A percentile compares a stretch with the other conserved stretches of the same genome.
phyloP scores from a whole-genome alignment of 164 flowering plant genomes.

The Chloranthus sessilifolius region DNA sequence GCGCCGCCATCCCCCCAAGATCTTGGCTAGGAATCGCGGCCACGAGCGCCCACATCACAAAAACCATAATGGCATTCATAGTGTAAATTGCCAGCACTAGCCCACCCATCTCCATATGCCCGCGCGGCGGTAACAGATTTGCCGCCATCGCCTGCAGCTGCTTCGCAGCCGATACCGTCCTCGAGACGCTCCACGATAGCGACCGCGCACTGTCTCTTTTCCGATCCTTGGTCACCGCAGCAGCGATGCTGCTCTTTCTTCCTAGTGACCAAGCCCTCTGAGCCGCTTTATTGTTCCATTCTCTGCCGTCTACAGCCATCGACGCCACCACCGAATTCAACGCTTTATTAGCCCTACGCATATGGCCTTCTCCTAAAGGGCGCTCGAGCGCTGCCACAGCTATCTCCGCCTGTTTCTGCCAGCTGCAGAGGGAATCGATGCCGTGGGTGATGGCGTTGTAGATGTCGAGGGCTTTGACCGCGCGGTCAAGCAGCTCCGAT shows the following conservation, averaged over 20 bases:
- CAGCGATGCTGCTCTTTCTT: conserved; percentile 22
- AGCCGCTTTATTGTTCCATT: conserved; percentile 20
- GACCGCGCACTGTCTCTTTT: conserved; percentile 24
- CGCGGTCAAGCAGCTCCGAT: conserved; percentile 40
- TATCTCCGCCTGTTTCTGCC: conserved; percentile 49
- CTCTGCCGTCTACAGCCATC: background rate
- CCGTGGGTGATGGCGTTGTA: conserved; percentile 59
- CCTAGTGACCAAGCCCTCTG: conserved; percentile 71
- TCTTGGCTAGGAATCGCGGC: conserved; percentile 81
- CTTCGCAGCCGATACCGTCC: conserved; percentile 73
- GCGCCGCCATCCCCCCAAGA: conserved; percentile 40
- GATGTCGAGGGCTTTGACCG: conserved; percentile 60
- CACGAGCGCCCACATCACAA: conserved; percentile 73
- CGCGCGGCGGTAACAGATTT: conserved; percentile 59
- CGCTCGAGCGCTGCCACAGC: conserved; percentile 33
- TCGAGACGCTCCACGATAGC: conserved; percentile 44
- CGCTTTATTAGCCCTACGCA: conserved; percentile 53
- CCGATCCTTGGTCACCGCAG: conserved; percentile 20
- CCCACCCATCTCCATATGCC: conserved; percentile 40
- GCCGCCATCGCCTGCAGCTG: conserved; percentile 70
- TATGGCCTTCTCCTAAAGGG: conserved; percentile 39
- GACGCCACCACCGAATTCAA: conserved; percentile 7
- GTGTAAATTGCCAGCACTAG: conserved; percentile 49
- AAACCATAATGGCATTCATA: conserved; percentile 54
- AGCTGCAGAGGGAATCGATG: conserved; percentile 33